Conservation (phyloP, 1,139 yeast genomes). For the Kluyveromyces marxianus region DNA sequence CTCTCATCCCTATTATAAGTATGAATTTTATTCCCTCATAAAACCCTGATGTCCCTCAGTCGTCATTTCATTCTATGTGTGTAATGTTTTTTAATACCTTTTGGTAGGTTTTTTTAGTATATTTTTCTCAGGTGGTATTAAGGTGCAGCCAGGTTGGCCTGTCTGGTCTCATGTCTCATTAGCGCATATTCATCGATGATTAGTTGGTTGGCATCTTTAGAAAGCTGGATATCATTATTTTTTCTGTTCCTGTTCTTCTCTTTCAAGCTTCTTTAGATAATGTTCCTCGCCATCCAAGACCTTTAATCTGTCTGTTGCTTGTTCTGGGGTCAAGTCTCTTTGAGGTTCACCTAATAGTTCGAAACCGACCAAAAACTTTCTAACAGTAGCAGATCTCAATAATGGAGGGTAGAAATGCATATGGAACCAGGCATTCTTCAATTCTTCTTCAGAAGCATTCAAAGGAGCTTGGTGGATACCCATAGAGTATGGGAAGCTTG, state of each 20-base stretch:
- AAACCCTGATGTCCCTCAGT: too few relatives aligned
- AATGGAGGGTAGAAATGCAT: slow-evolving; percentile 77
- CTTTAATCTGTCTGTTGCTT: slow-evolving; percentile 55
- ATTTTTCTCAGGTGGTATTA: too few relatives aligned
- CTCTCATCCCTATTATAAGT: too few relatives aligned
- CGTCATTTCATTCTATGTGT: too few relatives aligned
- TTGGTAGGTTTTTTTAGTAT: too few relatives aligned
- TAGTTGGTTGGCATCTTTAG: too few relatives aligned
- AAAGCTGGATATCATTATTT: background rate
- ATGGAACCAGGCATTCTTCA: slow-evolving; percentile 55
- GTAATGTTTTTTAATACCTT: too few relatives aligned
- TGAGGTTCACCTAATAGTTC: slow-evolving; percentile 77
- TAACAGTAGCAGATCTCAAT: slow-evolving; percentile 65
- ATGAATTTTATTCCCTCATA: too few relatives aligned
- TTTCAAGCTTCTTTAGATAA: slow-evolving; percentile 14
- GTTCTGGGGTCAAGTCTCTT: slow-evolving; percentile 70
- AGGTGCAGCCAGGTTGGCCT: too few relatives aligned
- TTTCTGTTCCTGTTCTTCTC: background rate
- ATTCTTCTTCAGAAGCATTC: slow-evolving; percentile 34
- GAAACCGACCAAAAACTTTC: slow-evolving; percentile 70
- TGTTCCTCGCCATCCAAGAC: slow-evolving; percentile 33
- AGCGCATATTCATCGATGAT: too few relatives aligned
- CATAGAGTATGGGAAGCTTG: slow-evolving; percentile 75
- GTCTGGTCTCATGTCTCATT: too few relatives aligned
- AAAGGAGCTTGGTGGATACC: slow-evolving; percentile 71